Base-by-base conservation (phyloP, 257 asterid species). In the Scutellaria minor region DNA sequence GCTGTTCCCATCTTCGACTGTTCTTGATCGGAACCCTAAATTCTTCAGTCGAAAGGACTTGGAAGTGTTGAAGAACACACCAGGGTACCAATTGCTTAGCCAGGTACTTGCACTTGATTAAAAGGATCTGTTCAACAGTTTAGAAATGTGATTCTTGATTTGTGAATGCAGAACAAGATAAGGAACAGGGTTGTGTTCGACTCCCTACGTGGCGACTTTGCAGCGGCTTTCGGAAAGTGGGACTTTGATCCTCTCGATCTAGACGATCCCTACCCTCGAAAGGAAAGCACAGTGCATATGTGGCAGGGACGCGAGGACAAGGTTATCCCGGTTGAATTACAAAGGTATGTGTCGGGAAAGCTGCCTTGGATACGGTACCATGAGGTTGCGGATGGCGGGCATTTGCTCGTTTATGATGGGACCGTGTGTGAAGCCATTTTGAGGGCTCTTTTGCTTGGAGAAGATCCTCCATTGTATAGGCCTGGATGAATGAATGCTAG, bases 361-460 rank as follows among this genome's bases (percentile, higher is more conserved):
- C 87, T 95, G 15, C 91, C 96, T 1, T 95, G 99, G 99, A 87
- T 95, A 70, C 84, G 81, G 55, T 95, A 91, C 66, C 99, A 95
- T 18, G 98, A 95, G 79, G 97, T 95, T 59, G 88, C 88, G 3
- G 96, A 86, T 10, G 92, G 93, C 20, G 98, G 98, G 8, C 99
- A 95, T 83, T 77, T 92, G 92, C 87, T 91, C 20, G 92, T 88
- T 13, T 91, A 94, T 82, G 96, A 94, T 76, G 59, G 76, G 67
- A 83, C 77, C 46, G 97, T 91, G 5, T 91, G 99, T 78, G 97
- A 89, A 80, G 96, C 92, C 82, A 86, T 94, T 73, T 83, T 94
- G 77, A 87, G 90, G 82, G 88, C 96, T 71, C 97, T 91, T 68
- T 31, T 94, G 87, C 88, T 85, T 10, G 91, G 91, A 73, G 97